Conservation (phyloP, 1,139 yeast species). For the Magnusiomyces tetraspermus region DNA sequence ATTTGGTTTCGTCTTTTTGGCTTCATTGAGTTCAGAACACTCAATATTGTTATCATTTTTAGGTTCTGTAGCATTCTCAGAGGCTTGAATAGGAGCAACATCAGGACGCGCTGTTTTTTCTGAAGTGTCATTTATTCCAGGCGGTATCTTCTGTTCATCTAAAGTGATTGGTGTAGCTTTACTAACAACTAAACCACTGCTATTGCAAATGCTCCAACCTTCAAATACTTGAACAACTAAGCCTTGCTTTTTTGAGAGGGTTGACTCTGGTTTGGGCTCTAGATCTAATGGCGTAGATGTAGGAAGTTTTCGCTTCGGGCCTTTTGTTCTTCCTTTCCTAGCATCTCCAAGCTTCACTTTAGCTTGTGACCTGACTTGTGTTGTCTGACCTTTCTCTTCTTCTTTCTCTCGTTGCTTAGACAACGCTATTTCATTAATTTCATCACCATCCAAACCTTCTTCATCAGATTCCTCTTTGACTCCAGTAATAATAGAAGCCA, state of each 20-base stretch:
- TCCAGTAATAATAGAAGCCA: constrained; percentile 14
- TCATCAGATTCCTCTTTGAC: constrained; percentile 12
- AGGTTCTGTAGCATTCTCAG: too few relatives aligned
- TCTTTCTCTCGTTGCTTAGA: constrained; percentile 14
- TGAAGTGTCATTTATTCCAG: too few relatives aligned
- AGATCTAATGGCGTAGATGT: constrained; percentile 29
- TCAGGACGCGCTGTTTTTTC: too few relatives aligned
- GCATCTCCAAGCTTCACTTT: constrained; percentile 25
- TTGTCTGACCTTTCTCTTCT: constrained; percentile 16
- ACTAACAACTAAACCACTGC: too few relatives aligned
- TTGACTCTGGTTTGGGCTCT: neutral
- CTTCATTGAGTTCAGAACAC: too few relatives aligned
- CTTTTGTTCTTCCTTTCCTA: constrained; percentile 51
- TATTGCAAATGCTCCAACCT: too few relatives aligned
- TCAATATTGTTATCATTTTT: too few relatives aligned
- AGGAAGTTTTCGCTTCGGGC: constrained; percentile 78
- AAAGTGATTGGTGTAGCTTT: too few relatives aligned
- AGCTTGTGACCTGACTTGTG: constrained; percentile 4
- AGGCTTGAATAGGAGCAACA: neutral
- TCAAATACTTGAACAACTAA: neutral
- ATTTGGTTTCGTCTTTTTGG: too few relatives aligned
- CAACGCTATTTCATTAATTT: constrained; percentile 14
- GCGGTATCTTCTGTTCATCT: too few relatives aligned
- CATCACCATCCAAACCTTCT: constrained; percentile 9
- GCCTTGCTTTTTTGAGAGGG: neutral